Evolutionary conservation across 148 eudicot species (phyloP).

Genomic region (Chenopodium album): DNA sequence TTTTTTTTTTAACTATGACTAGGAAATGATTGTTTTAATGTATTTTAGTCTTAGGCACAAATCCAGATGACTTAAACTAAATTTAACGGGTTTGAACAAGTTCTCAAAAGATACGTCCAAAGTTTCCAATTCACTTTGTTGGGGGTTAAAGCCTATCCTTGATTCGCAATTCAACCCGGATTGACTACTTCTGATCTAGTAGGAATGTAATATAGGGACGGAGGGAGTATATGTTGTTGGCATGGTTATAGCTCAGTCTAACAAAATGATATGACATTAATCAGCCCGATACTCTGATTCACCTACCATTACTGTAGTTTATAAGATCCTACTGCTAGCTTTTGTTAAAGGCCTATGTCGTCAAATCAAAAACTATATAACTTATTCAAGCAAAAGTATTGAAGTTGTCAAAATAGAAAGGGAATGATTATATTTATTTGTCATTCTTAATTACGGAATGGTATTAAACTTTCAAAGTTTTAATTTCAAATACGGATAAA

Average conservation of each 20-base stretch:
- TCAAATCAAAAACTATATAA: not conserved
- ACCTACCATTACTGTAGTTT: not conserved
- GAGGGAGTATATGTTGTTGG: not conserved
- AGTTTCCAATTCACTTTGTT: too few species aligned
- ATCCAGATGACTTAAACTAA: too few species aligned
- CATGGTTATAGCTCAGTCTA: not conserved
- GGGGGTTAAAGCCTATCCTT: too few species aligned
- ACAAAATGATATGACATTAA: not conserved
- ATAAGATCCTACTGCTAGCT: not conserved
- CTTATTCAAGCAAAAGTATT: not conserved
- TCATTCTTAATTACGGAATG: not conserved
- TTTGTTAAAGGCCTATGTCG: conserved; percentile 8
- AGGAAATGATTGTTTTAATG: too few species aligned
- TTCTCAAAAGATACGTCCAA: too few species aligned
- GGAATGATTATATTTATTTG: not conserved
- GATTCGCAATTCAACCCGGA: too few species aligned
- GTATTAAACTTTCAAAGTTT: too few species aligned
- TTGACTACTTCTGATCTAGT: too few species aligned
- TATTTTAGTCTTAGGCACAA: too few species aligned
- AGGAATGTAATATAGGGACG: too few species aligned
- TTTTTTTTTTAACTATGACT: too few species aligned
- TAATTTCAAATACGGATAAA: not conserved
- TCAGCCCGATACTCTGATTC: not conserved
- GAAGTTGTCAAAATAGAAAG: not conserved
- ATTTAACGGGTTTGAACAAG: too few species aligned